These are phyloP conservation scores for Bipolaris cookei DNA, from an alignment of 2,329 filamentous ascomycete genomes.

Conservation along the genomic window DNA sequence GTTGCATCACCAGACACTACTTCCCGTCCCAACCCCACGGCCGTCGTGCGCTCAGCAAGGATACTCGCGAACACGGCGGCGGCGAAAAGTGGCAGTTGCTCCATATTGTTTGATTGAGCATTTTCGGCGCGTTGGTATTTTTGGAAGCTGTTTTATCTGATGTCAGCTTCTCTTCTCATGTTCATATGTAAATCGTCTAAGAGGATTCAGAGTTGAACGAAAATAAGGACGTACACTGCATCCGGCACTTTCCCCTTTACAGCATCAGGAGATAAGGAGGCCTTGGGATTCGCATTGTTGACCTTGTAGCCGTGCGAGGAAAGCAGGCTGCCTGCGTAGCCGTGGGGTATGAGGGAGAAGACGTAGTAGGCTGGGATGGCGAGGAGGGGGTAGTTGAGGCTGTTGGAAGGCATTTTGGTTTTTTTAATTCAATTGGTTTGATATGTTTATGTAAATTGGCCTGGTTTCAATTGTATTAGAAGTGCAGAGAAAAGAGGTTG, in stretches of 20 bases:
- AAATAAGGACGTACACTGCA: conserved; percentile 15
- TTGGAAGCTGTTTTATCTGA: conserved; percentile 16
- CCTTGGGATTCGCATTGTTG: conserved; percentile 37
- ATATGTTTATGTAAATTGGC: no score
- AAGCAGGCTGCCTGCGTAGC: conserved; percentile 27
- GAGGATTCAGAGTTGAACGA: no score
- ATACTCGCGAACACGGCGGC: conserved; percentile 32
- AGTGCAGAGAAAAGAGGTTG: neutral
- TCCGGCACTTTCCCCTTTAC: conserved; percentile 37
- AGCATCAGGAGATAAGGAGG: conserved; percentile 26
- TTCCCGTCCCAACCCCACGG: conserved; percentile 18
- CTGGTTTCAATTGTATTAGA: neutral
- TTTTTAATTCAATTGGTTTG: neutral
- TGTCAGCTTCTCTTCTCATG: neutral
- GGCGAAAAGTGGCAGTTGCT: conserved; percentile 37
- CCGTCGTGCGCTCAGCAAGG: conserved; percentile 31
- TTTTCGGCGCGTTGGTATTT: conserved; percentile 39
- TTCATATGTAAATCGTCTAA: no score
- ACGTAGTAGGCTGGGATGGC: conserved; percentile 38
- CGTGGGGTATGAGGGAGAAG: conserved; percentile 32
- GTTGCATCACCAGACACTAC: conserved; percentile 23
- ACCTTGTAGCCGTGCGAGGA: conserved; percentile 25
- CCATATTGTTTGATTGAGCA: conserved; percentile 33
- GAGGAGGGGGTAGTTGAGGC: conserved; percentile 36
- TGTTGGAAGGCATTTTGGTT: conserved; percentile 23